These are phyloP conservation scores for Pythium chondricola DNA, from an alignment of 352 stramenopile genomes.

Conservation along the genomic window DNA sequence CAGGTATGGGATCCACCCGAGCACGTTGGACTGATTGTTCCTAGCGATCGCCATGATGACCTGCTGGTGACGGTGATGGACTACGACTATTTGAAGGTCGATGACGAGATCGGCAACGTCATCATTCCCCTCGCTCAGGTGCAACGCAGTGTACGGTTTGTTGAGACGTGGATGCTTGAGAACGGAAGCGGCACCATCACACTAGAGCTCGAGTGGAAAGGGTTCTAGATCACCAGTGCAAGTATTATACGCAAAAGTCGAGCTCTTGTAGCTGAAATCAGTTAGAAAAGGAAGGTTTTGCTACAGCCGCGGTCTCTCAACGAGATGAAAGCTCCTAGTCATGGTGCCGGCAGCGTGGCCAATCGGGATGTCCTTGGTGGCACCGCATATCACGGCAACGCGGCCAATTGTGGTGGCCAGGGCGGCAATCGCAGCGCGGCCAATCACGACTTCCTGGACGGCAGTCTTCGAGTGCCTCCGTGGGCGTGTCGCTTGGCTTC, in stretches of 20 bases:
- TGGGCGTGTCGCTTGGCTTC: not conserved
- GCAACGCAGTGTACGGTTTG: conserved; percentile 22
- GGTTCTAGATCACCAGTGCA: conserved; percentile 28
- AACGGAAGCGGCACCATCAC: conserved; percentile 31
- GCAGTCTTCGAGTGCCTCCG: conserved; percentile 6
- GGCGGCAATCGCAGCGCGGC: conserved; percentile 1
- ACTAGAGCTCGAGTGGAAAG: conserved; percentile 37
- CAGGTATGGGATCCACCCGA: conserved; percentile 47
- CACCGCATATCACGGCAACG: conserved; percentile 11
- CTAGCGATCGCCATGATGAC: conserved; percentile 30
- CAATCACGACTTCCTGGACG: not conserved
- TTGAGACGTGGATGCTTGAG: conserved; percentile 29
- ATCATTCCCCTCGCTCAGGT: conserved; percentile 35
- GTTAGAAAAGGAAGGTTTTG: too few species aligned
- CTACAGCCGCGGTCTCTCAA: too few species aligned
- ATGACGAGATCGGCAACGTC: conserved; percentile 36
- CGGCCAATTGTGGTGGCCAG: not conserved
- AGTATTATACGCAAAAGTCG: too few species aligned
- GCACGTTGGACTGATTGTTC: conserved; percentile 33
- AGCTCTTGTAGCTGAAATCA: too few species aligned
- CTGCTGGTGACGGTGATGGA: conserved; percentile 41
- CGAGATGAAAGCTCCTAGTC: too few species aligned
- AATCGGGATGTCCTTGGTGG: not conserved
- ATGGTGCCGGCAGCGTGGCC: conserved; percentile 2
- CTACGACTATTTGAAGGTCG: conserved; percentile 34